These are phyloP conservation scores for Penicillium hordei DNA, from an alignment of 2,329 filamentous ascomycete genomes.

Conservation along the genomic window DNA sequence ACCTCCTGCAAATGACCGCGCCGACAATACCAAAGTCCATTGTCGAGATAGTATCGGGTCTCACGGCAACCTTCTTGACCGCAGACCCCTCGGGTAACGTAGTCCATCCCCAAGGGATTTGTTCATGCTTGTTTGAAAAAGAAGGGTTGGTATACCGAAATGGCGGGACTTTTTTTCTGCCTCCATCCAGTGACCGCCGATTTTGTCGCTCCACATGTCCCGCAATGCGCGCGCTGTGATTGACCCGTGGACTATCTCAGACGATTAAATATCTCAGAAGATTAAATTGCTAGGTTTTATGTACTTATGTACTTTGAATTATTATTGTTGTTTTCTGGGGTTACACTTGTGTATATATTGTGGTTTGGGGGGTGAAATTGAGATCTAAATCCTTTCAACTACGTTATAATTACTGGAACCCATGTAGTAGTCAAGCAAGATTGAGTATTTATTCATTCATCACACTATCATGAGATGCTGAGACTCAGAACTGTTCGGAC, in stretches of 20 bases:
- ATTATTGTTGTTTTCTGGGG: not conserved
- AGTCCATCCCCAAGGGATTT: constrained; percentile 40
- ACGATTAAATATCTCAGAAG: not conserved
- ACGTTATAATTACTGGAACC: not conserved
- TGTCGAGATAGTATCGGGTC: constrained; percentile 69
- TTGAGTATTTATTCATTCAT: constrained; percentile 36
- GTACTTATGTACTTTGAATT: not conserved
- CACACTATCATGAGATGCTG: constrained; percentile 41
- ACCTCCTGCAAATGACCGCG: constrained; percentile 79
- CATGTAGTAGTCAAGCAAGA: constrained; percentile 9
- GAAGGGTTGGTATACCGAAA: constrained; percentile 5
- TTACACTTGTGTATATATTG: not conserved
- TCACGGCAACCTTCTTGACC: constrained; percentile 68
- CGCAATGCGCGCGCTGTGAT: constrained; percentile 2
- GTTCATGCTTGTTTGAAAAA: constrained; percentile 31
- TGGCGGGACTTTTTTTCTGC: constrained; percentile 24
- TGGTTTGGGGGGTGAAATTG: not conserved
- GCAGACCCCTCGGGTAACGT: constrained; percentile 50
- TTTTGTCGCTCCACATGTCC: constrained; percentile 8
- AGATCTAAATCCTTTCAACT: not conserved
- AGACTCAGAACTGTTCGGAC: constrained; percentile 37
- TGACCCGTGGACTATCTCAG: not conserved
- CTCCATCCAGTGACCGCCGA: constrained; percentile 23
- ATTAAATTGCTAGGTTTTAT: not conserved
- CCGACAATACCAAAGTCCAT: constrained; percentile 75